Percentiles rank a stretch among this genome's conserved stretches.
Evolutionary conservation across 352 stramenopile genomes (phyloP).

Genomic region (Phytopythium vexans): DNA sequence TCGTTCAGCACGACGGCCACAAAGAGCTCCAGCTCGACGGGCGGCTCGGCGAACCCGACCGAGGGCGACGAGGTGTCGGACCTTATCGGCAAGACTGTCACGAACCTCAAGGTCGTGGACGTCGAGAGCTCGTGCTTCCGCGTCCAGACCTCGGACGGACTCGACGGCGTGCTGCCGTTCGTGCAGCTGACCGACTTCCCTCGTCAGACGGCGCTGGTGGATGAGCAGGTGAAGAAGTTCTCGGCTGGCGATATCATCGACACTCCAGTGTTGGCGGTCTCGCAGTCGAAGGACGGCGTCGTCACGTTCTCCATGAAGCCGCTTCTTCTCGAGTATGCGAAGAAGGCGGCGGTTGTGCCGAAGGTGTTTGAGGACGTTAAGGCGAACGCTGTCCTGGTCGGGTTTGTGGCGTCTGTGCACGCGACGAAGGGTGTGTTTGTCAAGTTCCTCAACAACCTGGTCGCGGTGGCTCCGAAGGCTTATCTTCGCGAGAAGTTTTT

Average conservation of each 20-base stretch:
- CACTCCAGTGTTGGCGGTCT: constrained; percentile 66
- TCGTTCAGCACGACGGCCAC: constrained; percentile 69
- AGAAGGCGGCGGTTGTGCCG: constrained; percentile 34
- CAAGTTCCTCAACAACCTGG: constrained; percentile 86
- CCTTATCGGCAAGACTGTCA: constrained; percentile 54
- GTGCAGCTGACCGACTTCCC: constrained; percentile 87
- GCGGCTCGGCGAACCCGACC: constrained; percentile 15
- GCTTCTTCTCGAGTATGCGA: constrained; percentile 39
- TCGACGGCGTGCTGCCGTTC: constrained; percentile 74
- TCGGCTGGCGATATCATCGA: constrained; percentile 45
- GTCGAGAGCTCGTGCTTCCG: constrained; percentile 65
- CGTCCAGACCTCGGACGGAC: constrained; percentile 68
- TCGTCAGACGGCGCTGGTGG: constrained; percentile 68
- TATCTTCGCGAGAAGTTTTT: constrained; percentile 80
- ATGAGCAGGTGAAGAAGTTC: constrained; percentile 59
- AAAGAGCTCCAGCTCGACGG: constrained; percentile 6
- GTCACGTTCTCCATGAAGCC: constrained; percentile 82
- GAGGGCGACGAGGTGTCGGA: constrained; percentile 20
- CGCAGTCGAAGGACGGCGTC: constrained; percentile 61
- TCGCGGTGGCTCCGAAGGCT: constrained; percentile 73
- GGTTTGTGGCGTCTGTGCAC: constrained; percentile 79
- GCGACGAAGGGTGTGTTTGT: constrained; percentile 81
- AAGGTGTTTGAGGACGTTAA: constrained; percentile 59
- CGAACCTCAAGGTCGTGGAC: constrained; percentile 64
- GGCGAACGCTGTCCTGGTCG: constrained; percentile 59